phyloP scores from a whole-genome alignment of 306 rosid species.

The Vicia sativa region DNA sequence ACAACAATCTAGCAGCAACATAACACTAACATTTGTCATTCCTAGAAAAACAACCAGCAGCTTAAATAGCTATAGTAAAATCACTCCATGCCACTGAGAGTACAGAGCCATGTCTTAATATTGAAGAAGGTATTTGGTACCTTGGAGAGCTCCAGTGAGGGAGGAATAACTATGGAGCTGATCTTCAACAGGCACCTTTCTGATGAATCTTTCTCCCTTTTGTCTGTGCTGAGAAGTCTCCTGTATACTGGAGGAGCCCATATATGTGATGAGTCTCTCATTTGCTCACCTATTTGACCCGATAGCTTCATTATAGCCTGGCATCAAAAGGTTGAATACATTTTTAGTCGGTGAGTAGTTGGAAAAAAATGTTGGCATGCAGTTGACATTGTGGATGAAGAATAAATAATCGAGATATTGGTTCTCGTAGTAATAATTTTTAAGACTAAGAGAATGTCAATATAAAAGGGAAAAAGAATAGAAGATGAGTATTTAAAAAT shows the following conservation, averaged over 20 bases:
- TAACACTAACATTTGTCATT: not conserved
- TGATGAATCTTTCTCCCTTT: conserved; percentile 81
- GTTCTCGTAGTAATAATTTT: not conserved
- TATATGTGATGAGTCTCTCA: conserved; percentile 68
- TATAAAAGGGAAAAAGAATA: not conserved
- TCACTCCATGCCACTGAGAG: conserved; percentile 20
- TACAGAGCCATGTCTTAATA: conserved; percentile 8
- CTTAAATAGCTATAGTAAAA: conserved; percentile 20
- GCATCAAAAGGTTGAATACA: conserved; percentile 29
- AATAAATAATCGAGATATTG: not conserved
- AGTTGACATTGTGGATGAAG: conserved; percentile 14
- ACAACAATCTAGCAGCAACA: conserved; percentile 1
- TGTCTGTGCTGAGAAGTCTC: conserved; percentile 79
- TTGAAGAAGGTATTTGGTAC: conserved; percentile 42
- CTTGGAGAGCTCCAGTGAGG: conserved; percentile 71
- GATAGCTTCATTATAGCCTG: conserved; percentile 73
- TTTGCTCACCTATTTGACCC: conserved; percentile 54
- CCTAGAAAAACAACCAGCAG: not conserved
- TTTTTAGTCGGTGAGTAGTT: not conserved
- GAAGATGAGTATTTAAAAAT: conserved; percentile 1
- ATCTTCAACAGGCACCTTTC: conserved; percentile 81
- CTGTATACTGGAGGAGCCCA: conserved; percentile 84
- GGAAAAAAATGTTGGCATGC: not conserved
- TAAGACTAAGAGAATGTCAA: not conserved
- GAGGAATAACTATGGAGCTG: conserved; percentile 66